Evolutionary conservation across 768 basidiomycete genomes (phyloP), one percentile per base, ranked within the genome.

Genomic region (Naganishia vaughanmartiniae): DNA sequence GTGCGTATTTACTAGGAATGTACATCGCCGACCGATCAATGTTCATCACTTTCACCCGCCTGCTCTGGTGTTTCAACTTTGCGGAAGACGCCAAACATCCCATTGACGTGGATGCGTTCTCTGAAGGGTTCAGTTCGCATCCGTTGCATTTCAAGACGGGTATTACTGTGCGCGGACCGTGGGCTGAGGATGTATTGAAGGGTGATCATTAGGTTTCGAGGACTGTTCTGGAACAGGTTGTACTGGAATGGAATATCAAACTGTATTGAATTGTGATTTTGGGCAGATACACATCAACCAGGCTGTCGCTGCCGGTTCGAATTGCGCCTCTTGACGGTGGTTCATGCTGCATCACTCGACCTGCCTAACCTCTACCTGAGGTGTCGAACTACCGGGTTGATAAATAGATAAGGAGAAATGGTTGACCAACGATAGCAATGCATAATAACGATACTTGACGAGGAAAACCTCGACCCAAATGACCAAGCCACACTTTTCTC

Each of bases 1-100:
- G 9, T 51, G 10, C 26, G 21, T 26, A 34, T 53, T 17, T 34
- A 7, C 19, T 21, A 66, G 67, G 67, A 28, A 45, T 68, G 57
- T 48, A 69, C 68, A 60, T 69, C 33, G 68, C 68, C 57, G 68
- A 69, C 42, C 68, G 69, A 55, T 71, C 69, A 5, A 53, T 76
- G 65, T 73, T 66, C 63, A 67, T 76, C 73, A 75, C 72, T 66
- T 67, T 73, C 11, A 73, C 74, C 5, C 66, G 74, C 34, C 70
- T 72, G 10, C 69, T 76, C 24, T 76, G 75, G 75, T 71, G 54
- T 15, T 75, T 75, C 58, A 68, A 70, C 36, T 51, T 76, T 48
- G 21, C 72, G 19, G 53, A 42, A 24, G 73, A 75, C 65, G 33
- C 57, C 10, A 2, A 6, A 0, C 63, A 65, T 26, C 69, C 66